Conservation (phyloP, 2,329 filamentous ascomycete species). For the Magnaporthiopsis rhizophila region DNA sequence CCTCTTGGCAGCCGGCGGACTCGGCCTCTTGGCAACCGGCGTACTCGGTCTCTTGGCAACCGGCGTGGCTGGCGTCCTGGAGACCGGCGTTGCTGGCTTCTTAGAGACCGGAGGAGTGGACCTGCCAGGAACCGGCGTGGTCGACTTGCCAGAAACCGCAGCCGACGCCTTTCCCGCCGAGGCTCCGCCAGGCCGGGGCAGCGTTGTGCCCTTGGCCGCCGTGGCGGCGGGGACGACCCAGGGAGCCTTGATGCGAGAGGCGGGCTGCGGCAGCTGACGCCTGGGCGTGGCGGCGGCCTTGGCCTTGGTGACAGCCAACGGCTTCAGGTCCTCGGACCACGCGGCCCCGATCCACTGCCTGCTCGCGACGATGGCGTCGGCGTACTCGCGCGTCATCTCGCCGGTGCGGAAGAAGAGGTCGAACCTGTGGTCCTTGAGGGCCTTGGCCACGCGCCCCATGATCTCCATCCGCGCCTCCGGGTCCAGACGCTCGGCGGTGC, state of each 20-base stretch:
- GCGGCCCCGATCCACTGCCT: constrained; percentile 1
- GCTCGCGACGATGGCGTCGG: constrained; percentile 4
- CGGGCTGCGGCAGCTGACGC: background rate
- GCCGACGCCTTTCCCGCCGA: too few species aligned
- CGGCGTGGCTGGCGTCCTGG: too few species aligned
- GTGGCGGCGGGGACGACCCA: too few species aligned
- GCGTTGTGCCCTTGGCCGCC: background rate
- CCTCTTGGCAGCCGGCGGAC: too few species aligned
- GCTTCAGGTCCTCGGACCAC: background rate
- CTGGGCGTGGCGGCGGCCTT: background rate
- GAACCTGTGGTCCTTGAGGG: background rate
- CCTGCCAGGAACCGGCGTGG: too few species aligned
- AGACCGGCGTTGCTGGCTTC: too few species aligned
- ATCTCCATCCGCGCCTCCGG: background rate
- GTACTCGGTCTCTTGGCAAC: too few species aligned
- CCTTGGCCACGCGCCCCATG: background rate
- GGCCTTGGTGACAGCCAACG: background rate
- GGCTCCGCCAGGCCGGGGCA: background rate
- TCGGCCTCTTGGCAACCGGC: too few species aligned
- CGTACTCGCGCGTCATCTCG: constrained; percentile 3
- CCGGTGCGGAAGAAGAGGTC: constrained; percentile 4
- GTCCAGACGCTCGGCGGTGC: background rate
- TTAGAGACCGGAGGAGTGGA: too few species aligned
- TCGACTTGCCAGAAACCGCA: too few species aligned
- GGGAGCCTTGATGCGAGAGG: background rate